A percentile compares a stretch with the other conserved stretches of the same genome.
phyloP scores from a whole-genome alignment of 2,329 filamentous ascomycete species.

The Plectosphaerella cucumerina region DNA sequence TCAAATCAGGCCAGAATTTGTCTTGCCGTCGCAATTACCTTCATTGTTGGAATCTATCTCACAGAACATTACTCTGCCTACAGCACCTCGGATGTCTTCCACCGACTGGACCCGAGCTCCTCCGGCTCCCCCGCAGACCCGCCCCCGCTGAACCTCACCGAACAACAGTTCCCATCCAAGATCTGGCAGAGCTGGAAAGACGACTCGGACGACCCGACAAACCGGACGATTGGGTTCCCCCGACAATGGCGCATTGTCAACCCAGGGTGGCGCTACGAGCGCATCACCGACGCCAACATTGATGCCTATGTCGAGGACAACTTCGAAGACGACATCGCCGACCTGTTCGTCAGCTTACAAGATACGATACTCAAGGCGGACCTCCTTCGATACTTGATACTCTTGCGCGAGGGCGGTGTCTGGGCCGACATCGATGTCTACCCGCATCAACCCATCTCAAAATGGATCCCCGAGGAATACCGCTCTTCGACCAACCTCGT shows the following conservation, averaged over 20 bases:
- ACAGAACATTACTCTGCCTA: too few relatives aligned
- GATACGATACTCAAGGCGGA: constrained; percentile 52
- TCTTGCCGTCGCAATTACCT: too few relatives aligned
- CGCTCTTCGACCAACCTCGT: constrained; percentile 60
- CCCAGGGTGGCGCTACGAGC: constrained; percentile 21
- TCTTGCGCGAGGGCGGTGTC: constrained; percentile 67
- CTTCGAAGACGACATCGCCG: constrained; percentile 54
- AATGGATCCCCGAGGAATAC: constrained; percentile 63
- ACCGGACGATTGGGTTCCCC: constrained; percentile 20
- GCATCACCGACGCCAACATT: constrained; percentile 21
- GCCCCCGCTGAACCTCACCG: too few relatives aligned
- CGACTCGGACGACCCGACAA: constrained; percentile 20
- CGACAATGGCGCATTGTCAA: constrained; percentile 18
- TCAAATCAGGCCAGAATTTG: too few relatives aligned
- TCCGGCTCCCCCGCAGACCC: too few relatives aligned
- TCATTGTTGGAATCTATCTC: too few relatives aligned
- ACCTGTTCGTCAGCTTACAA: constrained; percentile 43
- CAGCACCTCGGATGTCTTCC: too few relatives aligned
- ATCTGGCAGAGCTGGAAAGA: constrained; percentile 28
- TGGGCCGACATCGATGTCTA: constrained; percentile 66
- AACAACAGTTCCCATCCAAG: constrained; percentile 15
- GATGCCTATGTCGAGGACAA: constrained; percentile 53
- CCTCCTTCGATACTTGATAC: constrained; percentile 56
- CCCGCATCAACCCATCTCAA: constrained; percentile 59
- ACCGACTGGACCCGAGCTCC: too few relatives aligned